These are phyloP conservation scores for Emergomyces africanus DNA, from an alignment of 2,329 filamentous ascomycete genomes.

Conservation along the genomic window DNA sequence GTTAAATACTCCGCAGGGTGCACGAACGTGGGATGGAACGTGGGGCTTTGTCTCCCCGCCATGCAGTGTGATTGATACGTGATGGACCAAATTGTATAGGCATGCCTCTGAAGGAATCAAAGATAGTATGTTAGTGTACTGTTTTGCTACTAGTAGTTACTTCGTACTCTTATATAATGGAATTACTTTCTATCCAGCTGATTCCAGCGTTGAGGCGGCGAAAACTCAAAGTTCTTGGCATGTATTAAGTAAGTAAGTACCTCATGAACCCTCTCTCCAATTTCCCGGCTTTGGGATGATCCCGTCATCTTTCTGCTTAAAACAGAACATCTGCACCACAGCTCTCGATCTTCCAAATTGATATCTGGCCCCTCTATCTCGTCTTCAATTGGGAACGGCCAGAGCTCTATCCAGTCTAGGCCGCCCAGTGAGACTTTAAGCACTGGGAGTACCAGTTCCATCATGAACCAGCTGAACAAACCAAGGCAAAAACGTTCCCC, in stretches of 20 bases:
- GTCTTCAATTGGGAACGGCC: neutral
- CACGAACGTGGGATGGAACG: neutral
- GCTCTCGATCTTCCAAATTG: neutral
- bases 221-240: no score
- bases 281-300: neutral
- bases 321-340: neutral
- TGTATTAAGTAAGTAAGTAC: no score
- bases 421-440: neutral
- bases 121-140: no score
- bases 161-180: no score
- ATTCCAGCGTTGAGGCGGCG: no score
- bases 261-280: no score
- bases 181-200: no score
- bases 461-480: neutral
- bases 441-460: neutral
- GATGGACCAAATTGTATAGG: neutral
- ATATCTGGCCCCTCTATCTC: neutral
- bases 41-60: neutral
- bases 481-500: neutral
- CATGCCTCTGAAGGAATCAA: no score
- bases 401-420: neutral
- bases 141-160: no score
- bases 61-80: neutral
- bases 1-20: no score
- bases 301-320: neutral